A percentile compares a stretch with the other conserved stretches of the same genome.
Conservation (phyloP, 2,329 filamentous ascomycete genomes). For the Xylariales sp. region DNA sequence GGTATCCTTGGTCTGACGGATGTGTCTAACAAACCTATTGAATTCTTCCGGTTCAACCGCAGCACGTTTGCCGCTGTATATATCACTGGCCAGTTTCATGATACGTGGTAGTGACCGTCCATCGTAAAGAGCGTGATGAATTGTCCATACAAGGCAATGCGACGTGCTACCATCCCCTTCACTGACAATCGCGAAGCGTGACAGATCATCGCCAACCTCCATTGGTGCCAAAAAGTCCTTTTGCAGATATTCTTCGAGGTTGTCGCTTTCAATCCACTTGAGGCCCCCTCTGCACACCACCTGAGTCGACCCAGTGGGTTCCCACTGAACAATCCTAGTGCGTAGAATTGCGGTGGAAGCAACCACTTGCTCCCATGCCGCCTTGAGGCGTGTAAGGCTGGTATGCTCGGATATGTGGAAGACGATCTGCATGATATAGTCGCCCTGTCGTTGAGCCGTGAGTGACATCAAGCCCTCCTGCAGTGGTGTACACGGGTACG, state of each 20-base stretch:
- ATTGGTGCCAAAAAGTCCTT: not conserved
- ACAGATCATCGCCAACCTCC: not conserved
- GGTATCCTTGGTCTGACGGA: not conserved
- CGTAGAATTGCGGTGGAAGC: not conserved
- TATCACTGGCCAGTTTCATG: constrained; percentile 1
- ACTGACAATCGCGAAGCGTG: not conserved
- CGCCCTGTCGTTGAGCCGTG: not conserved
- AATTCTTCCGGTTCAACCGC: not conserved
- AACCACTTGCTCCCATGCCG: not conserved
- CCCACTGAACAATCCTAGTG: not conserved
- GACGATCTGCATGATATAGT: not conserved
- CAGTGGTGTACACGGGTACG: constrained; percentile 1
- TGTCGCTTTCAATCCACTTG: not conserved
- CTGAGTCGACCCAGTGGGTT: not conserved
- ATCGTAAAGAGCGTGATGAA: constrained; percentile 54
- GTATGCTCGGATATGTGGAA: not conserved
- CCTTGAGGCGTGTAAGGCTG: not conserved
- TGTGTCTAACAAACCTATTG: not conserved
- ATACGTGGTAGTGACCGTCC: constrained; percentile 32
- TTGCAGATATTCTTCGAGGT: not conserved
- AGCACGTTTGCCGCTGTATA: not conserved
- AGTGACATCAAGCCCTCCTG: constrained; percentile 2
- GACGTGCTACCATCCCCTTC: not conserved
- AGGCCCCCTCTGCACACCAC: not conserved
- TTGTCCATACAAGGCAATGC: constrained; percentile 42